Evolutionary conservation across 768 basidiomycete genomes (phyloP).

Genomic region (Termitomyces sp.): DNA sequence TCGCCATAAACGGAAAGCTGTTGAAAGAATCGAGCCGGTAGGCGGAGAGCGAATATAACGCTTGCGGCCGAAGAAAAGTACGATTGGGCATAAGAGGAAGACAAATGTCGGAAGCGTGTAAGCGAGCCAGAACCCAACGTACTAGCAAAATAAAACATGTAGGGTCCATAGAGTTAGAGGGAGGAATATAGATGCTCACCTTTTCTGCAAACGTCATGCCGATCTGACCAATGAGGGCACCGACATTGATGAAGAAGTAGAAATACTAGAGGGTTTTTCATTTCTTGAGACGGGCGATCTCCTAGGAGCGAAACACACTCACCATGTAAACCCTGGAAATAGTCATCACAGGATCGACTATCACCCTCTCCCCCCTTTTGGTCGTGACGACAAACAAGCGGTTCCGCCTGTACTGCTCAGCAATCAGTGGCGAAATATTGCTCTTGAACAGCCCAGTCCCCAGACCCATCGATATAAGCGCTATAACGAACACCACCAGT

Average conservation of each 20-base stretch:
- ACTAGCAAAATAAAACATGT: slow-evolving; percentile 25
- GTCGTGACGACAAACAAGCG: slow-evolving; percentile 46
- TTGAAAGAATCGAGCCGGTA: slow-evolving; percentile 56
- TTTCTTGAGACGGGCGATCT: not conserved
- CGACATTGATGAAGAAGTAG: slow-evolving; percentile 71
- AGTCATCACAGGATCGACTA: slow-evolving; percentile 67
- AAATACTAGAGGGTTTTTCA: slow-evolving; percentile 37
- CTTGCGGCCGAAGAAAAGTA: slow-evolving; percentile 50
- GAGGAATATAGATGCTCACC: slow-evolving; percentile 21
- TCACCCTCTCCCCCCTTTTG: slow-evolving; percentile 59
- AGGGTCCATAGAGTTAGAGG: not conserved
- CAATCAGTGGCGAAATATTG: slow-evolving; percentile 73
- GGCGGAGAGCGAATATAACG: slow-evolving; percentile 54
- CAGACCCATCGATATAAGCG: slow-evolving; percentile 56
- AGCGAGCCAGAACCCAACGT: slow-evolving; percentile 62
- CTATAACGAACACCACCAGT: slow-evolving; percentile 26
- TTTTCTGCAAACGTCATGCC: slow-evolving; percentile 65
- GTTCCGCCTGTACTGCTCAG: slow-evolving; percentile 65
- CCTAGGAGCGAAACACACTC: slow-evolving; percentile 15
- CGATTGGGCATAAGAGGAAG: slow-evolving; percentile 57
- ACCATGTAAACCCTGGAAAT: slow-evolving; percentile 73
- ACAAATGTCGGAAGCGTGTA: slow-evolving; percentile 59
- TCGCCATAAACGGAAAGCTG: slow-evolving; percentile 40
- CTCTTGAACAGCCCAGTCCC: slow-evolving; percentile 72
- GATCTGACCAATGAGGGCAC: slow-evolving; percentile 64